Base-by-base conservation (phyloP, 371 early-diverging fungal species). In the Rhizopus sp. region DNA sequence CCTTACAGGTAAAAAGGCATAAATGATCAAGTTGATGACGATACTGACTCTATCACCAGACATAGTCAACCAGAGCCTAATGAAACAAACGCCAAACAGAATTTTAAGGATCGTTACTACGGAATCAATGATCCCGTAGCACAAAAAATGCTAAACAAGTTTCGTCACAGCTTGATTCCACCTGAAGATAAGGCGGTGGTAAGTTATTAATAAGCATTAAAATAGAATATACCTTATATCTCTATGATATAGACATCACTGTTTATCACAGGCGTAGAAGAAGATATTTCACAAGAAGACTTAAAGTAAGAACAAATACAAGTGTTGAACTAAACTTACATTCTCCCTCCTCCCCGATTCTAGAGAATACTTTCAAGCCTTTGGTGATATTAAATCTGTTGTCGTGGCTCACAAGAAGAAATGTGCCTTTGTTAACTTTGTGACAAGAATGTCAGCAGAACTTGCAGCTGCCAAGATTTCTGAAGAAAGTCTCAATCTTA, bases 81-180 rank as follows among this genome's bases (percentile, higher is more conserved):
- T 50, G 94, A 95, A 38, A 64, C 92, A 55, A 80, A 88, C 15
- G 31, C 34, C 5, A 85, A 93, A 66, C 95, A 96, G 61, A 96
- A 97, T 67, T 89, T 93, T 60, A 88, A 87, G 52, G 96, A 95
- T 75, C 84, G 97, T 53, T 96, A 94, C 75, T 86, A 90, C 63
- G 98, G 96, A 29, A 79, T 75, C 47, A 94, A 96, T 66, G 96
- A 97, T 70, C 95, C 96, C n/a, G 96, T 97, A 7, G 98, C 97
- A 6, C 78, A 80, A 47, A 89, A 90, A 63, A 92, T 96, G 68
- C 57, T 97, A 50, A 72, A 79, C 40, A 71, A 85, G 29, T 66
- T 78, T 9, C 78, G 73, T 52, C 68, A 72, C 51, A 67, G 73
- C 17, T 61, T 87, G 44, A 51, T 60, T 0, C 81, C 88, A 39